These are phyloP conservation scores for Ganoderma multipileum DNA, from an alignment of 1,284 basidiomycete genomes.

Conservation along the genomic window DNA sequence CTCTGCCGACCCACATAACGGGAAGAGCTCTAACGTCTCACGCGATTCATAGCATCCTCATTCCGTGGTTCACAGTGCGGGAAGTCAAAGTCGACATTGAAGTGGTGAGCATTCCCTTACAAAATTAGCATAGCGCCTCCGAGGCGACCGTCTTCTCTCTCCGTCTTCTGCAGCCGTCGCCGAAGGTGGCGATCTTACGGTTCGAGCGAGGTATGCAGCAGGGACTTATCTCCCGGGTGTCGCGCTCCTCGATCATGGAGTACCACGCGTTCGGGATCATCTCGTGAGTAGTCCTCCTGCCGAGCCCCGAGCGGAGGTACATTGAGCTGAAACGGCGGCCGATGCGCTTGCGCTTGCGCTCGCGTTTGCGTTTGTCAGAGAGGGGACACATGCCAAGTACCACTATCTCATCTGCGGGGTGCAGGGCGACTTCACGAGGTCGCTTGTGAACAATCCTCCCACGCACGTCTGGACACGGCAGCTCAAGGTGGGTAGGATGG, in stretches of 20 bases:
- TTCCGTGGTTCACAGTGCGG: slow-evolving; percentile 52
- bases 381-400: slow-evolving; percentile 63
- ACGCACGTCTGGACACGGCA: slow-evolving; percentile 72
- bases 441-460: slow-evolving; percentile 66
- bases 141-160: slow-evolving; percentile 12
- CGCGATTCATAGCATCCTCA: slow-evolving; percentile 41
- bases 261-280: slow-evolving; percentile 78
- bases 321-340: slow-evolving; percentile 21
- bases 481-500: slow-evolving; percentile 54
- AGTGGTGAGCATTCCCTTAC: slow-evolving; percentile 40
- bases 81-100: slow-evolving; percentile 52
- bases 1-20: neutral
- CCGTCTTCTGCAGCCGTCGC: slow-evolving; percentile 57
- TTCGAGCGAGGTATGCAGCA: slow-evolving; percentile 79
- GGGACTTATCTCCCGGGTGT: slow-evolving; percentile 70
- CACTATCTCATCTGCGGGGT: slow-evolving; percentile 78
- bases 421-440: slow-evolving; percentile 73
- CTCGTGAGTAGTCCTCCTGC: slow-evolving; percentile 51
- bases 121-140: slow-evolving; percentile 11
- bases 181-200: slow-evolving; percentile 69
- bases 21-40: neutral
- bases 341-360: slow-evolving; percentile 12
- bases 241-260: slow-evolving; percentile 69
- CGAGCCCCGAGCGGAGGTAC: neutral
- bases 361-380: slow-evolving; percentile 43